Evolutionary conservation across 139 green algal species (phyloP).

Genomic region (Haematococcus lacustris): DNA sequence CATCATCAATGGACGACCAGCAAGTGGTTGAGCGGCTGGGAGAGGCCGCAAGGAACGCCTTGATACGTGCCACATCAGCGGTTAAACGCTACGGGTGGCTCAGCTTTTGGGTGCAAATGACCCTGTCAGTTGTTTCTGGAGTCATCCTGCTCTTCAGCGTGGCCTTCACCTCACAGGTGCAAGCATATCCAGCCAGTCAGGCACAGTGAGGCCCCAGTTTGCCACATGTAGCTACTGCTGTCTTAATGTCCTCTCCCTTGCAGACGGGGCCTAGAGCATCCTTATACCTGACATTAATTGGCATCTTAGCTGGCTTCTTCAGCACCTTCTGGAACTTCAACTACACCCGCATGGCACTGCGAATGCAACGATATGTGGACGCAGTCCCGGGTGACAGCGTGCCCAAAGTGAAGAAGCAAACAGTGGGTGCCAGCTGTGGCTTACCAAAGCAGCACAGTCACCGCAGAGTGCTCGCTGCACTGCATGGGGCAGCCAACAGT

Average conservation of each 20-base stretch:
- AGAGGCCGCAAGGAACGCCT: conserved; percentile 3
- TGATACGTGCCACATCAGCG: conserved; percentile 41
- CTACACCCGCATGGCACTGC: conserved; percentile 62
- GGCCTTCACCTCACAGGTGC: conserved; percentile 78
- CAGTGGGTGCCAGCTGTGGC: conserved; percentile 15
- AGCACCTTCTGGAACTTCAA: conserved; percentile 87
- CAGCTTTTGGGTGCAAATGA: conserved; percentile 93
- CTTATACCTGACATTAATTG: conserved; percentile 87
- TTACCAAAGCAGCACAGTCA: background rate
- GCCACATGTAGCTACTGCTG: background rate
- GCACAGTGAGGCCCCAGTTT: background rate
- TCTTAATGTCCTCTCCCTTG: background rate
- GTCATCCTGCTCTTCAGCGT: conserved; percentile 94
- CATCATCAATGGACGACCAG: too few relatives aligned
- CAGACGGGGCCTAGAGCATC: conserved; percentile 69
- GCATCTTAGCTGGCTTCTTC: conserved; percentile 85
- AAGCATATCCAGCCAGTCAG: too few relatives aligned
- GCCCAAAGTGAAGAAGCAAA: conserved; percentile 56
- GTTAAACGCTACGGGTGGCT: conserved; percentile 73
- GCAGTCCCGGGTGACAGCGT: conserved; percentile 31
- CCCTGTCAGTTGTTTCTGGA: conserved; percentile 75
- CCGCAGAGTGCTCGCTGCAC: too few relatives aligned
- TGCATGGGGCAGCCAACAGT: too few relatives aligned
- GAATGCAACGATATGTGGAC: conserved; percentile 67
- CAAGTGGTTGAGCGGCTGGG: background rate